Conservation (phyloP, 169 alveolate species). For the Perkinsus olseni region DNA sequence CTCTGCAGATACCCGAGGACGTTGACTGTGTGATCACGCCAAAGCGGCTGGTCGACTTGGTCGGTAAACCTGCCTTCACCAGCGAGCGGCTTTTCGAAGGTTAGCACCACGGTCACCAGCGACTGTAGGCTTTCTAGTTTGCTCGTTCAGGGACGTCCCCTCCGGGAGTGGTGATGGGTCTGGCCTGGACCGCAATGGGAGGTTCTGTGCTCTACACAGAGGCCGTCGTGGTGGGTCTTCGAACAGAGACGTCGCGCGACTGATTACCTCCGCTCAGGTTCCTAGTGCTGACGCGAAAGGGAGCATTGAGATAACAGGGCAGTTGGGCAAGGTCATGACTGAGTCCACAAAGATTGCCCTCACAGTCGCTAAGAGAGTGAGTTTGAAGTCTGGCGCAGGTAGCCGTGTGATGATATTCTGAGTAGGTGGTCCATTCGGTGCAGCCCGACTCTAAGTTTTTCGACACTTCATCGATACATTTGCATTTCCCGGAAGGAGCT, state of each 20-base stretch:
- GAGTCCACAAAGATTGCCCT: slow-evolving; percentile 83
- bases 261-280: background rate
- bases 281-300: slow-evolving; percentile 30
- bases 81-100: no score
- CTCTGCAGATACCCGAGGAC: no score
- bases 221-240: slow-evolving; percentile 51
- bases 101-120: no score
- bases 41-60: no score
- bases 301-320: slow-evolving; percentile 76
- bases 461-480: slow-evolving; percentile 50
- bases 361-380: slow-evolving; percentile 68
- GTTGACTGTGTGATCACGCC: no score
- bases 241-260: background rate
- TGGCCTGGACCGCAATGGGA: slow-evolving; percentile 87
- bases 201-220: slow-evolving; percentile 84
- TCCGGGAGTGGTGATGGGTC: slow-evolving; percentile 82
- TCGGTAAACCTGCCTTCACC: no score
- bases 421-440: no score
- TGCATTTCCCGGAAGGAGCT: slow-evolving; percentile 91
- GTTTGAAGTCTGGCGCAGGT: slow-evolving; percentile 17
- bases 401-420: background rate
- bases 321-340: slow-evolving; percentile 82
- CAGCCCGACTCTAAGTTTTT: no score
- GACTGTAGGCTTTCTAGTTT: background rate
- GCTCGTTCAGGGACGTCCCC: background rate